Evolutionary conservation across 2,329 filamentous ascomycete genomes (phyloP).

Genomic region (Chaetomiaceae sp.): DNA sequence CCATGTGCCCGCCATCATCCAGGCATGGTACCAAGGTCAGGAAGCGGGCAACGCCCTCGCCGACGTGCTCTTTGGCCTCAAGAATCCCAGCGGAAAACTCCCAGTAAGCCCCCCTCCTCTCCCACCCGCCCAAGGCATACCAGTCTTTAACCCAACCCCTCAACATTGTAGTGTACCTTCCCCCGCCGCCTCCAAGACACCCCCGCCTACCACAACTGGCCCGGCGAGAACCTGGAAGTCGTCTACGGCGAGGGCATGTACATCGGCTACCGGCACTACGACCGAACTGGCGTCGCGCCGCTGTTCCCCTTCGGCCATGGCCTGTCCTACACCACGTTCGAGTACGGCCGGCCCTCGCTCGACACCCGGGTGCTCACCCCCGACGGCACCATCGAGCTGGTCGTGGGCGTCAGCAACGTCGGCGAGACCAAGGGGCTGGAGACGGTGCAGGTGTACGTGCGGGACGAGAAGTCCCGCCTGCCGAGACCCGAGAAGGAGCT

Average conservation of each 20-base stretch:
- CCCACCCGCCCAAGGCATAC: no score
- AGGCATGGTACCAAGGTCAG: conserved; percentile 68
- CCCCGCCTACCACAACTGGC: conserved; percentile 69
- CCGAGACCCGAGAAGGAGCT: conserved; percentile 66
- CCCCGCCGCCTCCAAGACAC: conserved; percentile 60
- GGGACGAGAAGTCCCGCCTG: conserved; percentile 59
- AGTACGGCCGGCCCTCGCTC: conserved; percentile 55
- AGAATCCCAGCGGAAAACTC: conserved; percentile 64
- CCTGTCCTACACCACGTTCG: conserved; percentile 67
- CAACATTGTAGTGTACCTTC: conserved; percentile 56
- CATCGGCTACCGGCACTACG: conserved; percentile 70
- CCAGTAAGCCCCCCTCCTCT: conserved; percentile 41
- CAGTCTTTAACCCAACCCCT: not conserved
- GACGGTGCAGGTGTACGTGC: conserved; percentile 64
- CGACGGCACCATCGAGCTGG: conserved; percentile 40
- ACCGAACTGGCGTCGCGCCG: conserved; percentile 54
- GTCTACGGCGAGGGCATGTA: conserved; percentile 69
- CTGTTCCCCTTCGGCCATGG: conserved; percentile 72
- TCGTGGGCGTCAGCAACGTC: conserved; percentile 50
- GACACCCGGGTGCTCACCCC: conserved; percentile 38
- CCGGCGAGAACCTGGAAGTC: conserved; percentile 63
- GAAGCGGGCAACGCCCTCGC: conserved; percentile 65
- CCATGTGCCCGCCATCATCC: conserved; percentile 60
- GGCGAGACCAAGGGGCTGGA: conserved; percentile 56
- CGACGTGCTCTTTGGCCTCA: conserved; percentile 60